Conservation (phyloP, 148 eudicot genomes). For the Dysphania ambrosioides region DNA sequence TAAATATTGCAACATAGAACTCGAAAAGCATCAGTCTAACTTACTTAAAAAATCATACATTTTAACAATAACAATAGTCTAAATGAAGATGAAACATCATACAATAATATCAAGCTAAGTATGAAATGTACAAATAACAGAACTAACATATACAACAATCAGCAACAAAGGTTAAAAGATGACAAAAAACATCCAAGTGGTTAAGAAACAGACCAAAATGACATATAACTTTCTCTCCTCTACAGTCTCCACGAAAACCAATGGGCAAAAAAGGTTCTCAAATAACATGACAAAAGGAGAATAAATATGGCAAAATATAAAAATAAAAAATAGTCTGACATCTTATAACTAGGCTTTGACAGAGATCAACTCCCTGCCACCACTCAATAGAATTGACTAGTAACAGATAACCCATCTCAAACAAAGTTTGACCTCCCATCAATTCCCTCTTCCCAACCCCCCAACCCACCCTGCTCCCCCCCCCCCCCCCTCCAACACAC, state of each 20-base stretch:
- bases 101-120: background rate
- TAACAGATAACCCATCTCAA: too few relatives aligned
- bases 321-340: background rate
- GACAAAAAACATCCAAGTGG: background rate
- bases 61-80: background rate
- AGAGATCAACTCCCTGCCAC: background rate
- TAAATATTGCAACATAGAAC: too few relatives aligned
- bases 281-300: background rate
- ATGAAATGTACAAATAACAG: background rate
- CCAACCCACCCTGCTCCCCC: too few relatives aligned
- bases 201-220: background rate
- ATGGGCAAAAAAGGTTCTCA: background rate
- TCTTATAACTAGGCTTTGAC: background rate
- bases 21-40: background rate
- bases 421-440: too few relatives aligned
- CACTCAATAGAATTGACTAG: too few relatives aligned
- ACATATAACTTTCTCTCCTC: background rate
- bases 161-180: background rate
- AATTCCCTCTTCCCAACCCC: too few relatives aligned
- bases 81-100: background rate
- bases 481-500: too few relatives aligned
- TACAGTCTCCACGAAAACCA: background rate
- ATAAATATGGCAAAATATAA: background rate
- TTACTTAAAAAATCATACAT: background rate
- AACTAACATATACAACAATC: background rate